Evolutionary conservation across 2,329 filamentous ascomycete species (phyloP).

Genomic region (Colletotrichum caudatum): DNA sequence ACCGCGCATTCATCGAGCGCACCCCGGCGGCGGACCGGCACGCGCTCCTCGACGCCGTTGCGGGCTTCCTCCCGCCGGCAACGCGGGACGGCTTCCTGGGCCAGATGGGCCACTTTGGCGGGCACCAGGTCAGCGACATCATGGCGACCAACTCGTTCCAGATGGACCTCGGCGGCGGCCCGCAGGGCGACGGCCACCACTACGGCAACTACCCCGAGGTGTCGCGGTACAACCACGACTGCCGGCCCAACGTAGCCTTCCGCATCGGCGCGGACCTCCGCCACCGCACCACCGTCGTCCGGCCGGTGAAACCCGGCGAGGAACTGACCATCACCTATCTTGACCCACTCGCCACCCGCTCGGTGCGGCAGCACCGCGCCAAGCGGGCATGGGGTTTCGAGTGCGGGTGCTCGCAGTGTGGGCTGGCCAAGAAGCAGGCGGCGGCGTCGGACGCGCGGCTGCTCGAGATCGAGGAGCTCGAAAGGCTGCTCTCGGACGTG

Average conservation of each 20-base stretch:
- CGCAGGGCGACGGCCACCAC: slow-evolving; percentile 34
- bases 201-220: slow-evolving; percentile 42
- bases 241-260: slow-evolving; percentile 59
- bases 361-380: slow-evolving; percentile 48
- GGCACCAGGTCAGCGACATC: slow-evolving; percentile 40
- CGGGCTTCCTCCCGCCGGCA: slow-evolving; percentile 14
- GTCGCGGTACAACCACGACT: slow-evolving; percentile 60
- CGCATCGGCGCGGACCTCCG: slow-evolving; percentile 53
- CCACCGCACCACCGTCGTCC: slow-evolving; percentile 54
- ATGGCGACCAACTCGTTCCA: slow-evolving; percentile 43
- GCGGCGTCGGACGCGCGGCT: slow-evolving; percentile 55
- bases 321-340: slow-evolving; percentile 60
- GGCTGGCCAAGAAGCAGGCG: slow-evolving; percentile 43
- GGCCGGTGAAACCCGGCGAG: slow-evolving; percentile 55
- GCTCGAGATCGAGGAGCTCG: slow-evolving; percentile 47
- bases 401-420: slow-evolving; percentile 56
- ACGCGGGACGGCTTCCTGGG: slow-evolving; percentile 33
- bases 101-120: slow-evolving; percentile 40
- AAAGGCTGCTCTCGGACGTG: slow-evolving; percentile 46
- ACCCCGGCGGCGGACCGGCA: slow-evolving; percentile 20
- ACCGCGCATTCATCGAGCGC: slow-evolving; percentile 41
- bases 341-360: slow-evolving; percentile 46
- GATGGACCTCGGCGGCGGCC: slow-evolving; percentile 38
- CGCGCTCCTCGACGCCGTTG: slow-evolving; percentile 29
- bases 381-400: slow-evolving; percentile 54